Base-by-base conservation (phyloP, 208 protist species). In the Trypanosoma melophagium region DNA sequence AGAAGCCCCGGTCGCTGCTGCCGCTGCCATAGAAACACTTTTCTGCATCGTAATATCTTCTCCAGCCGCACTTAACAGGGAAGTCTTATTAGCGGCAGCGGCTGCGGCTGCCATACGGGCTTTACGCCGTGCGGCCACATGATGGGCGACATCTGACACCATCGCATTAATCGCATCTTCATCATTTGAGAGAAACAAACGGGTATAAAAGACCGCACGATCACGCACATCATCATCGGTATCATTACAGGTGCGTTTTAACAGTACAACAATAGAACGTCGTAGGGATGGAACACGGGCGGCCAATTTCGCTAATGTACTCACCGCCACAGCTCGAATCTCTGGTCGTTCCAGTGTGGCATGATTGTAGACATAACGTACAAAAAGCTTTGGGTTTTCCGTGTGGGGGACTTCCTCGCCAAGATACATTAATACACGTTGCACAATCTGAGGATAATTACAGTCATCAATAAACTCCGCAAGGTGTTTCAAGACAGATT, bases 391-490 rank as follows among this genome's bases (percentile, higher is more conserved):
- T 45, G 97, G 96, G 57, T 84, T 84, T 10, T 72, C 56, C 41
- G 83, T 88, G 53, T 63, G 45, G 12, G 98, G 97, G n/a, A 97
- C 98, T 71, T 98, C 95, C 66, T 97, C 82, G 16, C 97, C 98
- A 12, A 99, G 81, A 64, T 99, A 79, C 76, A 96, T 89, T 28
- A 99, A 86, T 42, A 99, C 97, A 24, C 93, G 79, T 60, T 96
- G 94, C 17, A 92, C 96, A 44, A 99, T 94, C 51, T 84, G 62
- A 9, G 95, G 78, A 82, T 96, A 99, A 76, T 99, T 98, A 79
- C 98, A 99, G 87, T 99, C 98, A 69, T 99, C 99, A 72, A 99
- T 99, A 74, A 99, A 99, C 84, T 99, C 98, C 41, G 97, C 98
- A 21, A 99, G 81, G 60, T 99, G 88, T 40, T 77, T 80, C 40